Evolutionary conservation across 2,329 filamentous ascomycete genomes (phyloP).

Genomic region (Aspergillus sp.): DNA sequence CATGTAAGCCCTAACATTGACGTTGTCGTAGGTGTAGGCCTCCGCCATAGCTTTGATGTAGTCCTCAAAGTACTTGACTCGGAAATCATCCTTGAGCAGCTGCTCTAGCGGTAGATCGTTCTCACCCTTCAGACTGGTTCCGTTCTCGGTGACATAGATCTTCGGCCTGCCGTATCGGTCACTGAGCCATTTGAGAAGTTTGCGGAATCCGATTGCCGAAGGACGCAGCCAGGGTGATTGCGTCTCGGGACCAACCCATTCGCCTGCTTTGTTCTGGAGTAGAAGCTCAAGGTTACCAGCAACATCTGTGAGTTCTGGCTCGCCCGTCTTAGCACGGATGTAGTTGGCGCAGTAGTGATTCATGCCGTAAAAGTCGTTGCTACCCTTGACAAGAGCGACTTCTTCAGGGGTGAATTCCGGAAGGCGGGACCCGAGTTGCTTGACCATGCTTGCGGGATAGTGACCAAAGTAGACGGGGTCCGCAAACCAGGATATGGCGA

Average conservation of each 20-base stretch:
- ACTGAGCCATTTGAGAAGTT: slow-evolving; percentile 76
- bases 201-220: slow-evolving; percentile 74
- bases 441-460: slow-evolving; percentile 82
- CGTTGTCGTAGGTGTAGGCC: slow-evolving; percentile 72
- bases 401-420: slow-evolving; percentile 77
- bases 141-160: slow-evolving; percentile 90
- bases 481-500: slow-evolving; percentile 85
- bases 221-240: slow-evolving; percentile 82
- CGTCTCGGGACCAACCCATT: slow-evolving; percentile 78
- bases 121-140: slow-evolving; percentile 81
- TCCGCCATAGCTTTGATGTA: slow-evolving; percentile 79
- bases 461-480: slow-evolving; percentile 85
- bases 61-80: slow-evolving; percentile 75
- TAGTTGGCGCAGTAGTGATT: slow-evolving; percentile 93
- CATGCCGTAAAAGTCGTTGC: slow-evolving; percentile 93
- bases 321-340: slow-evolving; percentile 71
- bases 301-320: slow-evolving; percentile 68
- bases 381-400: slow-evolving; percentile 74
- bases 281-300: slow-evolving; percentile 76
- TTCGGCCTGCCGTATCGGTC: slow-evolving; percentile 75
- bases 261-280: slow-evolving; percentile 71
- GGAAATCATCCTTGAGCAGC: slow-evolving; percentile 81
- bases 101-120: slow-evolving; percentile 72
- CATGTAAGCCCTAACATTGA: slow-evolving; percentile 78
- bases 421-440: slow-evolving; percentile 77